Evolutionary conservation across 1,284 basidiomycete genomes (phyloP).

Genomic region (Sphagnurus paluster): DNA sequence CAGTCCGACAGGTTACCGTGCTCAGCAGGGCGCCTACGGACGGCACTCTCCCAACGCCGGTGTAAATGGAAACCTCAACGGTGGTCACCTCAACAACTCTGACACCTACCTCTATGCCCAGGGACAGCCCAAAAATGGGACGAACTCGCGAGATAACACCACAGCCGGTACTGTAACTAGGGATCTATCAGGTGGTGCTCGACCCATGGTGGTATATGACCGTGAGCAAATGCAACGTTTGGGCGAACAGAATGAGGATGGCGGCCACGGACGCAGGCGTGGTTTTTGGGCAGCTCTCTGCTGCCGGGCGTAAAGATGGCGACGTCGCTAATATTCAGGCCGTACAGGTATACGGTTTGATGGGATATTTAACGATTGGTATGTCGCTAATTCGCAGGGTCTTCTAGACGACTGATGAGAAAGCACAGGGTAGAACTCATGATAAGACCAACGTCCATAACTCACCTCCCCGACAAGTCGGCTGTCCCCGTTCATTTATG

Average conservation of each 20-base stretch:
- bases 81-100: slow-evolving; percentile 47
- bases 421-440: slow-evolving; percentile 15
- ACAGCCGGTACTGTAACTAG: slow-evolving; percentile 37
- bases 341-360: slow-evolving; percentile 21
- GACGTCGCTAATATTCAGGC: slow-evolving; percentile 1
- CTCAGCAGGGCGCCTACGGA: slow-evolving; percentile 45
- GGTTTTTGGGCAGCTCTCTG: slow-evolving; percentile 52
- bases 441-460: slow-evolving; percentile 2
- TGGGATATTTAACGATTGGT: slow-evolving; percentile 20
- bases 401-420: background rate
- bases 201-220: slow-evolving; percentile 57
- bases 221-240: slow-evolving; percentile 53
- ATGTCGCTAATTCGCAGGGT: background rate
- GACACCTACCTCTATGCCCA: slow-evolving; percentile 66
- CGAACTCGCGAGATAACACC: slow-evolving; percentile 47
- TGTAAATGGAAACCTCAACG: slow-evolving; percentile 38
- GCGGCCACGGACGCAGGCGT: slow-evolving; percentile 44
- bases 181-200: slow-evolving; percentile 33
- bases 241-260: slow-evolving; percentile 48
- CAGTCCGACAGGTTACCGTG: slow-evolving; percentile 53
- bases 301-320: slow-evolving; percentile 43
- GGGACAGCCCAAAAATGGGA: slow-evolving; percentile 44
- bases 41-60: slow-evolving; percentile 53
- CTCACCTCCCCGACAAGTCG: slow-evolving; percentile 6
- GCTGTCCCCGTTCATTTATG: slow-evolving; percentile 5